phyloP scores from a whole-genome alignment of 257 asterid genomes.

The Przewalskia tangutica region DNA sequence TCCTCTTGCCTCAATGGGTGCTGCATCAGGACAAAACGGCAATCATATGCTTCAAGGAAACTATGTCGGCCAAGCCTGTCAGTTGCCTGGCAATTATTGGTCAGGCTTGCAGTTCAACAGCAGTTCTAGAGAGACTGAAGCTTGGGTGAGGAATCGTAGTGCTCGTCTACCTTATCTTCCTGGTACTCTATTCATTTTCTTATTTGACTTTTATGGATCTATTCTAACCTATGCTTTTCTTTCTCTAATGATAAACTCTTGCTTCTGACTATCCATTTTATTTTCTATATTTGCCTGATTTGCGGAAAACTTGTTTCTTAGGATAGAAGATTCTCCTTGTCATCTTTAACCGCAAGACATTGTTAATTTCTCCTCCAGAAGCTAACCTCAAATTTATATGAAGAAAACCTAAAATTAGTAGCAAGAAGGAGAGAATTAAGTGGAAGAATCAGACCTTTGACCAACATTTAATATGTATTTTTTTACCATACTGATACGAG shows the following conservation, averaged over 20 bases:
- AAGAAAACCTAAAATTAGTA: neutral
- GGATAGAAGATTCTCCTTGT: neutral
- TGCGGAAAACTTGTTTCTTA: neutral
- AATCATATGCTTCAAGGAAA: constrained; percentile 44
- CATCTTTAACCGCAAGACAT: neutral
- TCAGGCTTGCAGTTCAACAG: constrained; percentile 42
- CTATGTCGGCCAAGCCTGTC: constrained; percentile 48
- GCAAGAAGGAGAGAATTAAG: too few relatives aligned
- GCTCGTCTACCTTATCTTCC: constrained; percentile 29
- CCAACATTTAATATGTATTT: too few relatives aligned
- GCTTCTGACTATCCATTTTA: neutral
- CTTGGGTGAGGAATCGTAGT: constrained; percentile 49
- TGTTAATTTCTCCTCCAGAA: neutral
- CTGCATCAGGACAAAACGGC: neutral
- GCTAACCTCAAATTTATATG: neutral
- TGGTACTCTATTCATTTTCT: constrained; percentile 31
- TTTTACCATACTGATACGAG: too few relatives aligned
- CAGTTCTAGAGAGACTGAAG: constrained; percentile 38
- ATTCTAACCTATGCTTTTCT: neutral
- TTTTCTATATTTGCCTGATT: neutral
- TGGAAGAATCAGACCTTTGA: too few relatives aligned
- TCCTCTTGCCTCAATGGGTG: constrained; percentile 32
- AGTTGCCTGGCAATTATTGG: constrained; percentile 57
- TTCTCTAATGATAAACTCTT: neutral
- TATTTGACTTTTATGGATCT: neutral